Base-by-base conservation (phyloP, 1,284 basidiomycete species). In the Apiotrichum gamsii region DNA sequence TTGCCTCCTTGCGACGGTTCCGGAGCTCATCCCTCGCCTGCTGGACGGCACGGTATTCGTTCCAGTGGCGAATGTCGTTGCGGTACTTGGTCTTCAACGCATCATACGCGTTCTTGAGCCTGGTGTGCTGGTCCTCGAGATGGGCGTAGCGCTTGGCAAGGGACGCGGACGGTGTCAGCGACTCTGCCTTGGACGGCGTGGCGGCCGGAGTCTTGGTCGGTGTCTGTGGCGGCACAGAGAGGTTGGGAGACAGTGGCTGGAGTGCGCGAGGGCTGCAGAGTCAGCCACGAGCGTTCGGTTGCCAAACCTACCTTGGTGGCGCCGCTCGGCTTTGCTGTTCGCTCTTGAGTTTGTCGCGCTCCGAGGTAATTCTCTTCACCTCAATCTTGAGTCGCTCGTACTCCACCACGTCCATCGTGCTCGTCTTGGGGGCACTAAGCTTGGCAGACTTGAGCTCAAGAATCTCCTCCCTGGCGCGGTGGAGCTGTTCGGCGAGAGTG, bases 1-100 rank as follows among this genome's bases (percentile, higher is more conserved):
- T 49, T 29, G 50, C 52, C 14, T 58, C 57, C 24, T 51, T 58
- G 36, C 44, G 45, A 49, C 50, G 40, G 39, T 47, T 56, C 43
- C 59, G 61, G 16, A 54, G 25, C 41, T 60, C 55, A 31, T 47
- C 49, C 25, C 57, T 46, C 9, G 57, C 56, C 25, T 48, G 47
- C 33, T 65, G 55, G 2, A 58, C 52, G 2, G 52, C 52, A 29
- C 59, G 57, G 39, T 60, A 70, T 47, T 63, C 61, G 40, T 63
- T 60, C 58, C 60, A 61, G 30, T 62, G 60, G 39, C 46, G 48
- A 5, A 56, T 45, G 33, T 62, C 59, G 21, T 51, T 36, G 3
- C 52, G 33, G 33, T 62, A 53, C 29, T 53, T 45, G 14, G 45
- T 38, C 10, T 52, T 47, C 10, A 66, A 45, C 3, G 47, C 38